These are phyloP conservation scores for Epichloe bromicola DNA, from an alignment of 2,329 filamentous ascomycete species.

Conservation along the genomic window DNA sequence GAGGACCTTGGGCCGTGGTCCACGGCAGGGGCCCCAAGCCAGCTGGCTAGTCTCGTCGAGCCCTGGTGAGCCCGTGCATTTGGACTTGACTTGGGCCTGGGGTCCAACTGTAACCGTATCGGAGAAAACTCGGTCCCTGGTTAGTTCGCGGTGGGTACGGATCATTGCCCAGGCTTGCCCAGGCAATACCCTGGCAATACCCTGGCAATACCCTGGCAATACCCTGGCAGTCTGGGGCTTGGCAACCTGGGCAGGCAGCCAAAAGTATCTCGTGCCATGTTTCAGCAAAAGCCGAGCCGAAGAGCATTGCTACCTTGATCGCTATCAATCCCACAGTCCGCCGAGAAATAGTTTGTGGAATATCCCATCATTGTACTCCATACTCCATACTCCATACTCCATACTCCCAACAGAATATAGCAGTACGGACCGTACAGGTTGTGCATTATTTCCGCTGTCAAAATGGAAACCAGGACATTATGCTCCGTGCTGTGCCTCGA, in stretches of 20 bases:
- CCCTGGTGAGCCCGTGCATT: neutral
- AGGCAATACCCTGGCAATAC: too few relatives aligned
- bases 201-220: too few relatives aligned
- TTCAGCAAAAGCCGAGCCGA: neutral
- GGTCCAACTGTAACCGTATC: neutral
- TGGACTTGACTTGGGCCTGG: neutral
- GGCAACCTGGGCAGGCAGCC: neutral
- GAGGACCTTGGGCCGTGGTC: neutral
- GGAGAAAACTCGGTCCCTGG: constrained; percentile 1
- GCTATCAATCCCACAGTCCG: too few relatives aligned
- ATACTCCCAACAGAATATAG: too few relatives aligned
- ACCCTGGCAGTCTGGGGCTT: too few relatives aligned
- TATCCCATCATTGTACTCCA: too few relatives aligned
- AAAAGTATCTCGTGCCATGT: neutral
- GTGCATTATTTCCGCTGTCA: neutral
- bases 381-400: too few relatives aligned
- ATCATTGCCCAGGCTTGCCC: too few relatives aligned
- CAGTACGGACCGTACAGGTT: too few relatives aligned
- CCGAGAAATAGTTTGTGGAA: too few relatives aligned
- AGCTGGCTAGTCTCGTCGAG: neutral
- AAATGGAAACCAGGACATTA: neutral
- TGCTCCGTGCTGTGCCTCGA: neutral
- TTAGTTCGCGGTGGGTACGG: too few relatives aligned
- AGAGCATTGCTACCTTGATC: neutral
- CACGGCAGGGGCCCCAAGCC: neutral